Conservation (phyloP, 2,329 filamentous ascomycete genomes). For the Clonostachys chloroleuca region DNA sequence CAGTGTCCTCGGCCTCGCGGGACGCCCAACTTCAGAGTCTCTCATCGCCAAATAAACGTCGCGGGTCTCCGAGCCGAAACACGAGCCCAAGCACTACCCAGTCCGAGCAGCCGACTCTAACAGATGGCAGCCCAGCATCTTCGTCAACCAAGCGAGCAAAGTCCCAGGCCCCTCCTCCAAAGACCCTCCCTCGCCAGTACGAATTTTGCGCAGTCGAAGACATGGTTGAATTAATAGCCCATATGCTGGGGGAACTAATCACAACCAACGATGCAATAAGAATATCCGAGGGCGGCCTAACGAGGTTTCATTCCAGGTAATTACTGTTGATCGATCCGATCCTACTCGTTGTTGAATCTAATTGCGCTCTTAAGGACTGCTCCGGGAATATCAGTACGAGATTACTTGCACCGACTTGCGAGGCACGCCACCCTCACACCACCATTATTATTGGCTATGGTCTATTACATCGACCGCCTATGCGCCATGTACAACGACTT, state of each 20-base stretch:
- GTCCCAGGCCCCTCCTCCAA: constrained; percentile 44
- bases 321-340: constrained; percentile 5
- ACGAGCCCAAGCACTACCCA: no score
- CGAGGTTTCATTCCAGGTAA: constrained; percentile 90
- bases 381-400: constrained; percentile 88
- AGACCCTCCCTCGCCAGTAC: constrained; percentile 67
- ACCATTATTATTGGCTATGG: constrained; percentile 94
- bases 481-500: constrained; percentile 92
- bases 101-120: not conserved
- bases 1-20: no score
- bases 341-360: not conserved
- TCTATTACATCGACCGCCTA: constrained; percentile 95
- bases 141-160: constrained; percentile 46
- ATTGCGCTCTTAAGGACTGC: constrained; percentile 43
- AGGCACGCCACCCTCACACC: constrained; percentile 91
- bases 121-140: not conserved
- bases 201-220: constrained; percentile 80
- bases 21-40: not conserved
- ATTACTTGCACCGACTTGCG: constrained; percentile 89
- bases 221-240: constrained; percentile 83
- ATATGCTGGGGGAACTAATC: constrained; percentile 95
- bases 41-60: constrained; percentile 24
- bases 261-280: constrained; percentile 89
- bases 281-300: constrained; percentile 70
- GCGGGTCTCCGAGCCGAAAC: not conserved